phyloP scores from a whole-genome alignment of 192 early-diverging fungal genomes.

The Coemansia sp. region DNA sequence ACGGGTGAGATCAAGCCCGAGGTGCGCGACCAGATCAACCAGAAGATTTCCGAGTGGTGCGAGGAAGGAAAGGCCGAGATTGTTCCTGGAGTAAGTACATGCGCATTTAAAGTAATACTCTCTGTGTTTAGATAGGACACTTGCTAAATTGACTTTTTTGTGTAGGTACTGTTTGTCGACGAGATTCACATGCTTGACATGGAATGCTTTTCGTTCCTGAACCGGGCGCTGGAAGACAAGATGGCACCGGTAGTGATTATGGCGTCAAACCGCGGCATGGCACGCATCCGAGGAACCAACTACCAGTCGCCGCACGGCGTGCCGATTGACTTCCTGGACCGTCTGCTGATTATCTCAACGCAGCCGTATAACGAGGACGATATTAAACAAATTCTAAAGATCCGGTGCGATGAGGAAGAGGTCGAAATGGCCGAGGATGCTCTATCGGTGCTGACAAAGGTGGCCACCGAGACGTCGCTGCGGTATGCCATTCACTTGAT shows the following conservation, averaged over 20 bases:
- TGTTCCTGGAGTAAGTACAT: constrained; percentile 76
- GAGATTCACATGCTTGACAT: constrained; percentile 99
- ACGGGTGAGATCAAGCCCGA: constrained; percentile 98
- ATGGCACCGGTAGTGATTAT: constrained; percentile 98
- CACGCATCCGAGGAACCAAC: constrained; percentile 93
- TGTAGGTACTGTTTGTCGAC: constrained; percentile 87
- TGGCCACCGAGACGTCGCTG: constrained; percentile 90
- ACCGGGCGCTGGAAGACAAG: constrained; percentile 93
- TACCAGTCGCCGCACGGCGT: constrained; percentile 96
- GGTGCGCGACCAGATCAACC: constrained; percentile 97
- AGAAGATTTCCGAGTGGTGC: constrained; percentile 93
- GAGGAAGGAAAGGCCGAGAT: constrained; percentile 99
- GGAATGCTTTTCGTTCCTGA: constrained; percentile 98
- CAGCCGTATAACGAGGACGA: constrained; percentile 82
- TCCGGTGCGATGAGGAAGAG: constrained; percentile 91
- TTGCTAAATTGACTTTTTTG: neutral
- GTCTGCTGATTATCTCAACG: constrained; percentile 93
- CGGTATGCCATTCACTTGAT: constrained; percentile 96
- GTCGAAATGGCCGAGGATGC: constrained; percentile 90
- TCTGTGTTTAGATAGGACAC: neutral
- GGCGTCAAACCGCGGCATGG: constrained; percentile 98
- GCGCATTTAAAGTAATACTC: neutral
- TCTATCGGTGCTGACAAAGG: constrained; percentile 78
- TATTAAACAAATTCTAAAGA: constrained; percentile 83
- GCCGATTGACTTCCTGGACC: constrained; percentile 93